Conservation (phyloP, 352 stramenopile genomes). For the Thalassiosira mediterranea region DNA sequence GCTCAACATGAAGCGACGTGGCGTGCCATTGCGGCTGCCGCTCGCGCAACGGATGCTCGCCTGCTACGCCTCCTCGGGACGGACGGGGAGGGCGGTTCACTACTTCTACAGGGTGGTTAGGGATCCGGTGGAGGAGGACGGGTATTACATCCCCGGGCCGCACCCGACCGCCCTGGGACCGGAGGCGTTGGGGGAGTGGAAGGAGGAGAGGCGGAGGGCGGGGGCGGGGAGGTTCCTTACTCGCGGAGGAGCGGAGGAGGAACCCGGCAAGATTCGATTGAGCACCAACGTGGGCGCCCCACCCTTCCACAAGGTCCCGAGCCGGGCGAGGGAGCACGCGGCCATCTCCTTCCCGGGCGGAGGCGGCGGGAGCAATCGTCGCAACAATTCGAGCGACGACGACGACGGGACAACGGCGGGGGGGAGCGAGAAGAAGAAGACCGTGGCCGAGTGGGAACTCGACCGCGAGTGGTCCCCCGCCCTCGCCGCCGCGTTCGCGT, state of each 20-base stretch:
- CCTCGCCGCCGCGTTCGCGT: slow-evolving; percentile 69
- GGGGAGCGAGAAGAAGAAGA: slow-evolving; percentile 43
- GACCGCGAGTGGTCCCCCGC: slow-evolving; percentile 65
- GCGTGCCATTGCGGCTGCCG: slow-evolving; percentile 52
- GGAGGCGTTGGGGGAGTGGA: slow-evolving; percentile 39
- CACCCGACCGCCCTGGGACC: slow-evolving; percentile 48
- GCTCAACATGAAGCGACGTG: slow-evolving; percentile 78
- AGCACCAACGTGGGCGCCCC: slow-evolving; percentile 53
- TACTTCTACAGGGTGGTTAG: slow-evolving; percentile 76
- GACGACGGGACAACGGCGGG: slow-evolving; percentile 13
- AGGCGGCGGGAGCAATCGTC: background rate
- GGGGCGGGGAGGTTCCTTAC: slow-evolving; percentile 17
- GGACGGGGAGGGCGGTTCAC: slow-evolving; percentile 66
- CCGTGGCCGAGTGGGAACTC: slow-evolving; percentile 67
- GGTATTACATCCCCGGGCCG: slow-evolving; percentile 43
- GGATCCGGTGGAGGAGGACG: slow-evolving; percentile 55
- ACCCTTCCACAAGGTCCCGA: slow-evolving; percentile 78
- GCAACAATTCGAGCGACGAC: too few relatives aligned
- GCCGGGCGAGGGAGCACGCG: slow-evolving; percentile 51
- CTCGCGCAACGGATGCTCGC: slow-evolving; percentile 75
- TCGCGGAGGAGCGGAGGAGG: background rate
- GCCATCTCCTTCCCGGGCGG: slow-evolving; percentile 13
- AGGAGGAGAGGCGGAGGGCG: slow-evolving; percentile 23
- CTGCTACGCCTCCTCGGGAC: slow-evolving; percentile 62
- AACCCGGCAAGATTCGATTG: slow-evolving; percentile 22